Evolutionary conservation across 2,329 filamentous ascomycete species (phyloP), one percentile per base, ranked within the genome.

Genomic region (Penicillium sp.): DNA sequence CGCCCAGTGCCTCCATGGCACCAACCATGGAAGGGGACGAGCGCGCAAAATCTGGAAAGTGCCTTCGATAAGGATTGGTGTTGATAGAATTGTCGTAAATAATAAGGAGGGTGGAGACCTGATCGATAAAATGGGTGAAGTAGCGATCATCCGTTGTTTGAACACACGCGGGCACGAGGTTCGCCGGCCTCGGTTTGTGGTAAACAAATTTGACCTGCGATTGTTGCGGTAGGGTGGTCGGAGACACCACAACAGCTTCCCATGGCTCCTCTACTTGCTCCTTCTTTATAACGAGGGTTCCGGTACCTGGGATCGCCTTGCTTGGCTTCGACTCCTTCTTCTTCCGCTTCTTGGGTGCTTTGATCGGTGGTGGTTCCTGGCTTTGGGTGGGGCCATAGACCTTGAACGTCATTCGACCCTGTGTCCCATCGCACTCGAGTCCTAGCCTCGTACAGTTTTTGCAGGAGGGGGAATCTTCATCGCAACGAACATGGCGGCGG

Each of bases 1-100:
- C 74, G 10, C 74, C 74, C 26, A 77, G 59, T 19, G 74, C 74
- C 55, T 75, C 69, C 74, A 77, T 76, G 16, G 73, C 71, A 50
- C 67, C 70, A 19, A 67, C 65, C 65, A 75, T 72, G 7, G 73
- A 72, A 2, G 70, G 67, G 6, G 69, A 74, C 1, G 70, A 69
- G 31, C 60, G 69, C 3, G 72, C 68, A 19, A 74, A 59, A 26
- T 72, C 69, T 5, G 72, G 72, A 31, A 74, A 74, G 49, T 64
- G 64, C 27, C 59, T 60, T 33, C 71, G 71, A 48, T 70, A 76
- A 1, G 75, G 75, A 45, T 76, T 76, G 33, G 68, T 63, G 57
- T 73, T 74, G 56, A 65, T 69, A 1, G 70, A 62, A 27, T 68
- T 73, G 51, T 76, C 73, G 58, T 75, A 72, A 29, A 73, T 71